Conservation (phyloP, 192 early-diverging fungal genomes). For the Coemansia sp. region DNA sequence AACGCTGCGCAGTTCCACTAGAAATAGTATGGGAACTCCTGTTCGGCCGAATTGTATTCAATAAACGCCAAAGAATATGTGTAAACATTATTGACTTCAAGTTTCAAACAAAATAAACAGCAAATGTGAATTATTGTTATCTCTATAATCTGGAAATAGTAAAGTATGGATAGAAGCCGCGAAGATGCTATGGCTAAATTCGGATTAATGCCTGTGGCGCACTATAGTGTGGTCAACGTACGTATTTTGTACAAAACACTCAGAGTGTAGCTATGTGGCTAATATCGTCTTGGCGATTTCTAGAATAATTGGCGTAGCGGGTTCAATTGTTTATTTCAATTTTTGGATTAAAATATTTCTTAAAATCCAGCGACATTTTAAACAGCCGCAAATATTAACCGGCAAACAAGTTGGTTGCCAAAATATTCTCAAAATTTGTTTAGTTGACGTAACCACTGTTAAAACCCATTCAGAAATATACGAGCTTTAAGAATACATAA, state of each 20-base stretch:
- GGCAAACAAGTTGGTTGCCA: neutral
- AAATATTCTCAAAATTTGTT: neutral
- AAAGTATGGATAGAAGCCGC: neutral
- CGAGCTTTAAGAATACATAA: too few species aligned
- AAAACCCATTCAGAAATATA: neutral
- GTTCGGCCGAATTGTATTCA: neutral
- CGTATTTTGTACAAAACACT: too few species aligned
- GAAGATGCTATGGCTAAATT: neutral
- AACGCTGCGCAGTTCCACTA: neutral
- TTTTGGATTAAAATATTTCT: neutral
- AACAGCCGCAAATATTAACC: conserved; percentile 2
- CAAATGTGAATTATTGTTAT: too few species aligned
- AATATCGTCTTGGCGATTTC: too few species aligned
- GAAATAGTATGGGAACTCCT: neutral
- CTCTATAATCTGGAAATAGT: neutral
- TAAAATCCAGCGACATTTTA: neutral
- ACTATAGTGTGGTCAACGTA: too few species aligned
- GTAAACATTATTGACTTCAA: too few species aligned
- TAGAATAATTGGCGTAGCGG: too few species aligned
- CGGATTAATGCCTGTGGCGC: neutral
- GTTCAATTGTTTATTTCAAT: too few species aligned
- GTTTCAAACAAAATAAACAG: too few species aligned
- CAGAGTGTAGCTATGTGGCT: too few species aligned
- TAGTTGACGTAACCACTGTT: neutral
- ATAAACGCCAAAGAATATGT: neutral